Percentiles rank a stretch among this genome's conserved stretches.
phyloP scores from a whole-genome alignment of 1,284 basidiomycete genomes.

The Ustilago nuda region DNA sequence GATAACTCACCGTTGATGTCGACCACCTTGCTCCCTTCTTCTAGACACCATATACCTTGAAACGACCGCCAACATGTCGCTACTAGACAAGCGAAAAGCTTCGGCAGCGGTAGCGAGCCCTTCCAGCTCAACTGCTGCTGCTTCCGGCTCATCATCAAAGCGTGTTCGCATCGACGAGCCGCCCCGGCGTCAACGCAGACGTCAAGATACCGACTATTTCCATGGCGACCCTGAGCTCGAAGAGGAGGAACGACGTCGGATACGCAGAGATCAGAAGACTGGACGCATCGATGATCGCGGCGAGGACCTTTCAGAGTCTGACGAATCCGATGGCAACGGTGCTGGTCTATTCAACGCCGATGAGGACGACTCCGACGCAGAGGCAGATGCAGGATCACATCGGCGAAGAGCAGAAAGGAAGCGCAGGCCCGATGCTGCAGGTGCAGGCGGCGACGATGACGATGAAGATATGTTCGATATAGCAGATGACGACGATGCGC shows the following conservation, averaged over 20 bases:
- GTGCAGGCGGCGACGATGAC: constrained; percentile 61
- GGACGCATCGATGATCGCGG: constrained; percentile 80
- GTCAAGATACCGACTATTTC: constrained; percentile 37
- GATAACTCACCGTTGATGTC: neutral
- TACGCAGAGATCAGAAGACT: constrained; percentile 57
- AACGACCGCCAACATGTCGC: constrained; percentile 18
- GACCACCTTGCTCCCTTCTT: constrained; percentile 1
- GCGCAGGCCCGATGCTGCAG: constrained; percentile 71
- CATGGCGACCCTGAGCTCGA: constrained; percentile 63
- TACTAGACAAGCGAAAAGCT: constrained; percentile 37
- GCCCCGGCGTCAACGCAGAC: constrained; percentile 22
- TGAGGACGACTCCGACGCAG: constrained; percentile 82
- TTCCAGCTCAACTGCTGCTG: constrained; percentile 5
- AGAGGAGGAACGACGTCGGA: constrained; percentile 55
- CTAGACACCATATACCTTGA: neutral
- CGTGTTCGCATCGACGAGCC: constrained; percentile 41
- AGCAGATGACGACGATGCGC: constrained; percentile 31
- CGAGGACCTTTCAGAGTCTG: constrained; percentile 81
- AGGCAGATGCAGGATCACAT: constrained; percentile 69
- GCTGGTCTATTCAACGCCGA: constrained; percentile 21
- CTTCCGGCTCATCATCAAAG: constrained; percentile 15
- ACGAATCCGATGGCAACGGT: constrained; percentile 35
- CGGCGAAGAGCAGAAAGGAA: constrained; percentile 70
- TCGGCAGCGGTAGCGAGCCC: neutral
- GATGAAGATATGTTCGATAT: constrained; percentile 88